Base-by-base conservation (phyloP, 495 filamentous ascomycete species). In the Neurospora sp. region DNA sequence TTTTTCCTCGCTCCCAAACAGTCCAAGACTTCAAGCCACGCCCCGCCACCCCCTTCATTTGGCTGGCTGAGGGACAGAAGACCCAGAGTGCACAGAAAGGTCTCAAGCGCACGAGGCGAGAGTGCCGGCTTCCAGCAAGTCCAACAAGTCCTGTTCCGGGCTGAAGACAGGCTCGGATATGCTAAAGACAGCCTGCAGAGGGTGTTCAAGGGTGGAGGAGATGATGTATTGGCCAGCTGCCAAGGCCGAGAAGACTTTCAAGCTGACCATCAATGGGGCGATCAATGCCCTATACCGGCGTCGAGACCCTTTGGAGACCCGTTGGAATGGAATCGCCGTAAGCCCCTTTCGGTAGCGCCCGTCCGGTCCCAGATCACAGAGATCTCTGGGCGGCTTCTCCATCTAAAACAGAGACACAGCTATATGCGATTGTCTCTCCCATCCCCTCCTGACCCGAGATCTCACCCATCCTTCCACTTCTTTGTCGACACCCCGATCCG, bases 401-500 rank as follows among this genome's bases (percentile, higher is more conserved):
- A 62, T 62, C 54, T 35, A 6, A 16, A 12, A 62, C 23, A 31
- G 23, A 18, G 48, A 18, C 12, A 16, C 27, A 35, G 54, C 54
- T 66, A 66, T 66, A 66, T 66, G 54, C 27, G 54, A 66, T 66
- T 35, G 54, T 35, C 54, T 59, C 20, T 66, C 54, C 54, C 54
- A 16, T 35, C 14, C 27, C 54, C 31, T 18, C 11, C 14, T 16
- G 14, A 35, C 54, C 54, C 7, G 23, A 66, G 54, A 66, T 66
- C 54, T 66, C 54, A 8, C 39, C 31, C 44, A 35, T 39, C 31
- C 40, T 66, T 66, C 59, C 10, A 39, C 42, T 59, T 72, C 42
- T 73, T 73, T n/a, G 72, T 70, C 27, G n/a, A 40, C 54, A 31
- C 18, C 46, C 71, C 46, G 38, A 72, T 69, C 48, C 37, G 38